Base-by-base conservation (phyloP, 2,329 filamentous ascomycete species). In the Ophiostoma populinum region DNA sequence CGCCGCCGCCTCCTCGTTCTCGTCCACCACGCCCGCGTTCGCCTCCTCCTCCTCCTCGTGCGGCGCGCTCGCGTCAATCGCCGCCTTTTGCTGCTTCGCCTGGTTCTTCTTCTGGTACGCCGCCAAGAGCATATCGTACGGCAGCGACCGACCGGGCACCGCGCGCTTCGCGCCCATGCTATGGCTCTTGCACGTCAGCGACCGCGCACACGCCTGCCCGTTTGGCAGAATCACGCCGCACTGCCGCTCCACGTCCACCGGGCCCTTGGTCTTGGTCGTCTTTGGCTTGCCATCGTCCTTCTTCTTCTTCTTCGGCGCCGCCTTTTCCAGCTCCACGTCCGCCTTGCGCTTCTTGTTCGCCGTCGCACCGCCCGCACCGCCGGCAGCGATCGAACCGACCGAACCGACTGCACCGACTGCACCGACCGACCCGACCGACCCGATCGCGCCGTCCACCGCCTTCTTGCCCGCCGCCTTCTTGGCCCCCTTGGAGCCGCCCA, bases 101-200 rank as follows among this genome's bases (percentile, higher is more conserved):
- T 95, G 90, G 49, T 98, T 98, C 65, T 94, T 95, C 67, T 95
- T 94, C 55, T 90, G 81, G 49, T 90, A 90, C 7, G 79, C 77
- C 11, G 80, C 75, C 24, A 94, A 65, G 25, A 94, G 62, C 77
- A 92, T 90, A 54, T 93, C 85, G 50, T 94, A 94, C 2, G 86
- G 86, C 40, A 92, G 58, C 29, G 80, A 90, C 41, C 86, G 68
- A 1, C 86, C 86, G 5, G 82, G 79, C 3, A 94, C 86, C 1
- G 80, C 79, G 46, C 86, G 69, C 56, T 94, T 94, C 5, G 86
- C 79, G 9, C 86, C 85, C 86, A 94, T 93, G n/a, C 70, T 77
- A 45, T 94, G 86, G 40, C 79, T 87, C 57, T 94, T 94, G 63
- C 86, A 94, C 0, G 86, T 94, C 39, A 94, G 58, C 4, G 82